These are phyloP conservation scores for Phaeosphaeriaceae sp. DNA, from an alignment of 2,329 filamentous ascomycete species.

Conservation along the genomic window DNA sequence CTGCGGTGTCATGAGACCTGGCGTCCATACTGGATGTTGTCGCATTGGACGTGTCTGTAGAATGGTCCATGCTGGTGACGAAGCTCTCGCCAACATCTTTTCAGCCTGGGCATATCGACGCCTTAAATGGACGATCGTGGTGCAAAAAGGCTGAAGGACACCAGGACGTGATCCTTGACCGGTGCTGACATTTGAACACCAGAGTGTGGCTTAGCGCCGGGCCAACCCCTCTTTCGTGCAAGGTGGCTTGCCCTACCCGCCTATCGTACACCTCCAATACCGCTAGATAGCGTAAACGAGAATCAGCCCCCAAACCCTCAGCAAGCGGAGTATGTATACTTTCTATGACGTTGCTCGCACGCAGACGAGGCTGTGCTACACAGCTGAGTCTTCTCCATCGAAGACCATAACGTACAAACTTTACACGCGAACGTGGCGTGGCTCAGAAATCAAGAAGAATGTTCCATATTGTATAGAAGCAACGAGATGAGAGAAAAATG, in stretches of 20 bases:
- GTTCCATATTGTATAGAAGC: too few species aligned
- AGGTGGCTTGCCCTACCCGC: neutral
- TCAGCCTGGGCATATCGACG: neutral
- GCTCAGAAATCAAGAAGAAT: too few species aligned
- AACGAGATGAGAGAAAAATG: too few species aligned
- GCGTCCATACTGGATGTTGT: neutral
- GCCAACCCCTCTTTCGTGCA: neutral
- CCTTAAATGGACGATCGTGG: neutral
- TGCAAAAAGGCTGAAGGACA: neutral
- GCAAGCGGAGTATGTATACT: too few species aligned
- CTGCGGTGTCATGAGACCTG: too few species aligned
- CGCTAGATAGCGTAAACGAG: neutral
- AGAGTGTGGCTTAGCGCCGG: neutral
- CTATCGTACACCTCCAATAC: neutral
- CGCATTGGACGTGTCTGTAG: neutral
- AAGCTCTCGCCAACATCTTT: neutral
- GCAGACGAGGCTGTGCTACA: too few species aligned
- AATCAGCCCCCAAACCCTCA: neutral
- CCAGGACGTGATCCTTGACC: neutral
- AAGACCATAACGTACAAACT: too few species aligned
- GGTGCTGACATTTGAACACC: neutral
- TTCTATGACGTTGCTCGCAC: too few species aligned
- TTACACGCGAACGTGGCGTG: too few species aligned
- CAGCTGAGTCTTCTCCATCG: too few species aligned
- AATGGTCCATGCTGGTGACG: neutral